Conservation (phyloP, 768 basidiomycete species). For the Lepiota brunneoincarnata region DNA sequence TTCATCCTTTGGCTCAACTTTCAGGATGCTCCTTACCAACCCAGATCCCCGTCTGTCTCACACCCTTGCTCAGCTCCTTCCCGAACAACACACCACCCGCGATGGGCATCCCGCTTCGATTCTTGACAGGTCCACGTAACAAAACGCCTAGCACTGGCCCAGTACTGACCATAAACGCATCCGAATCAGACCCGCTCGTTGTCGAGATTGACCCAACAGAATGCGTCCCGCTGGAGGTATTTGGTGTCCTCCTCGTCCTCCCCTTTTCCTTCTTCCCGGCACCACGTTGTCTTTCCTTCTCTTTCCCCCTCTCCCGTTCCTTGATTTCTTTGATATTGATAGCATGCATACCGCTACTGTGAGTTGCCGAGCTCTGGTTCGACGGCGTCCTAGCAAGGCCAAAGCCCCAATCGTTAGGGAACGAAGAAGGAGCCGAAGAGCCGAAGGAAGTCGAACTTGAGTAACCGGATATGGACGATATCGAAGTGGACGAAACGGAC, state of each 20-base stretch:
- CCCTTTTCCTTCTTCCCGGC: constrained; percentile 9
- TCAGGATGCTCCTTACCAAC: constrained; percentile 16
- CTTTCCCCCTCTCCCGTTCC: constrained; percentile 1
- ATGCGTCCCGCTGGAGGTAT: constrained; percentile 58
- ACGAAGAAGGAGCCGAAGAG: constrained; percentile 36
- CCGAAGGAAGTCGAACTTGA: constrained; percentile 15
- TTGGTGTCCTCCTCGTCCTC: constrained; percentile 52
- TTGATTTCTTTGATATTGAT: constrained; percentile 12
- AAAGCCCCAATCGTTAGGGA: constrained; percentile 25
- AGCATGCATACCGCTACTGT: constrained; percentile 8
- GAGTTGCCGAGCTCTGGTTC: constrained; percentile 25
- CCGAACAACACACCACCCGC: constrained; percentile 66
- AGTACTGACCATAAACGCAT: constrained; percentile 35
- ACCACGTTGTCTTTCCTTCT: background rate
- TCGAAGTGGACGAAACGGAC: constrained; percentile 47
- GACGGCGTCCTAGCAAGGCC: constrained; percentile 36
- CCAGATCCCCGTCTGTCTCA: constrained; percentile 27
- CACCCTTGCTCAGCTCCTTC: constrained; percentile 42
- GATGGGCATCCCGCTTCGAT: constrained; percentile 27
- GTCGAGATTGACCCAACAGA: constrained; percentile 47
- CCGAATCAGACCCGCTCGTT: constrained; percentile 47
- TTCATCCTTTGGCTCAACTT: background rate
- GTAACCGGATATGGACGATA: constrained; percentile 3
- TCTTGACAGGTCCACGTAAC: constrained; percentile 52
- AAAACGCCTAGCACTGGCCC: constrained; percentile 55